These are phyloP conservation scores for Rossbeevera mucosa DNA, from an alignment of 768 basidiomycete species.

Conservation along the genomic window DNA sequence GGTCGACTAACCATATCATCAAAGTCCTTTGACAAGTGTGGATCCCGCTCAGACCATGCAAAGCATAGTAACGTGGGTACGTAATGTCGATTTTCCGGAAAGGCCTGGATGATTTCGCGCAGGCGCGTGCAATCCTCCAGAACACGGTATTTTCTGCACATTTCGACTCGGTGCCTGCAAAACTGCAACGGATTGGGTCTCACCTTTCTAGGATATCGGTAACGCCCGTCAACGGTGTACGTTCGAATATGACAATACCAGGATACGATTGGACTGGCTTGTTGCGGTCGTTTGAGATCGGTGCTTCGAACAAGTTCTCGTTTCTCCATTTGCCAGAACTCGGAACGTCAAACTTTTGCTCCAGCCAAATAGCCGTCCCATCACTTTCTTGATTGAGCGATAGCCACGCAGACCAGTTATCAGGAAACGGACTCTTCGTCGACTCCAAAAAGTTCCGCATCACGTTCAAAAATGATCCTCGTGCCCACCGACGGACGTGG, in stretches of 20 bases:
- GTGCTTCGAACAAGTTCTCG: conserved; percentile 59
- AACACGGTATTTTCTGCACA: conserved; percentile 58
- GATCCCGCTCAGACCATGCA: conserved; percentile 50
- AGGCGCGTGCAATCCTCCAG: conserved; percentile 71
- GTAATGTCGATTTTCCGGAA: conserved; percentile 56
- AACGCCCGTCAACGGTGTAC: conserved; percentile 59
- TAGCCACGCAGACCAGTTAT: conserved; percentile 66
- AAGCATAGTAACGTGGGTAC: conserved; percentile 58
- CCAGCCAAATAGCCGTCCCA: conserved; percentile 75
- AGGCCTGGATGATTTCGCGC: conserved; percentile 53
- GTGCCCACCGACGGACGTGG: conserved; percentile 69
- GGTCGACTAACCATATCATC: conserved; percentile 50
- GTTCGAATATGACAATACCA: conserved; percentile 72
- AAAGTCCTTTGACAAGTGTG: conserved; percentile 46
- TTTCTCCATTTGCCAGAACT: conserved; percentile 58
- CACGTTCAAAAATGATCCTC: conserved; percentile 56
- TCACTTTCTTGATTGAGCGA: conserved; percentile 70
- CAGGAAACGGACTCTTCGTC: conserved; percentile 28
- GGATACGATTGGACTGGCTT: conserved; percentile 38
- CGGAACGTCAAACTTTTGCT: conserved; percentile 70
- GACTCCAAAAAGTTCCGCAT: conserved; percentile 36
- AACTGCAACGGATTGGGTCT: conserved; percentile 7
- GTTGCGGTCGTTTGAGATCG: conserved; percentile 22
- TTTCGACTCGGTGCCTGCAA: background rate
- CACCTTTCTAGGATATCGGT: conserved; percentile 67